Percentiles rank a stretch among this genome's conserved stretches.
phyloP scores from a whole-genome alignment of 495 filamentous ascomycete genomes.

The Aspergillus avenaceus region DNA sequence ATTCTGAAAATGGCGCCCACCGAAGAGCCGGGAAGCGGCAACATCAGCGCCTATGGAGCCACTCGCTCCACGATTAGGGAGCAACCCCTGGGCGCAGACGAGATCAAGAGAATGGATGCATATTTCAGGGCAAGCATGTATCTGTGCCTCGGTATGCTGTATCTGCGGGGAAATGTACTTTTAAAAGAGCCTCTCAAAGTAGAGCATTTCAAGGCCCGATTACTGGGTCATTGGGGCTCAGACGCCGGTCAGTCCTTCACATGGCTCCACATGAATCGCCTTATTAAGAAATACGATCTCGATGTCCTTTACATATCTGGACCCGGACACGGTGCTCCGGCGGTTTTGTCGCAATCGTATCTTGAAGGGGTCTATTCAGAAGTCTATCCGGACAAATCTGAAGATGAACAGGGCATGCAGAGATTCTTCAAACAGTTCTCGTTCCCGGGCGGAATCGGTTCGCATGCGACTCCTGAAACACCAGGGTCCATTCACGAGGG shows the following conservation, averaged over 20 bases:
- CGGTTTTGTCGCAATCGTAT: conserved; percentile 66
- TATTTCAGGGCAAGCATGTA: conserved; percentile 71
- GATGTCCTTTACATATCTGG: conserved; percentile 67
- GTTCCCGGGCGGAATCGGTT: conserved; percentile 70
- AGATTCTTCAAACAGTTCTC: conserved; percentile 76
- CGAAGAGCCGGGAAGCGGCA: conserved; percentile 8
- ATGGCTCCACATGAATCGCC: conserved; percentile 72
- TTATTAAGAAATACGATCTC: conserved; percentile 71
- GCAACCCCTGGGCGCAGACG: conserved; percentile 54
- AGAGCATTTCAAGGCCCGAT: conserved; percentile 63
- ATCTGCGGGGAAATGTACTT: conserved; percentile 63
- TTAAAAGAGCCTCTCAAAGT: conserved; percentile 57
- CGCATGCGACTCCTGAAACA: conserved; percentile 70
- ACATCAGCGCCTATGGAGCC: conserved; percentile 58
- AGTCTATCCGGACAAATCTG: conserved; percentile 62
- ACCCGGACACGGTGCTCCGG: conserved; percentile 69
- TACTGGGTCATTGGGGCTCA: conserved; percentile 71
- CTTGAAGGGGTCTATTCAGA: conserved; percentile 71
- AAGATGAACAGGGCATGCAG: conserved; percentile 60
- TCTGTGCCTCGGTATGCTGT: conserved; percentile 71
- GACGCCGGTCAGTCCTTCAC: conserved; percentile 71
- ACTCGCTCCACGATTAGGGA: conserved; percentile 61
- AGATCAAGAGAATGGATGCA: conserved; percentile 59
- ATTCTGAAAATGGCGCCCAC: not conserved
- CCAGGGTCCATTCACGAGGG: conserved; percentile 71